Conservation (phyloP, 2,329 filamentous ascomycete species). For the Lachnellula subtilissima region DNA sequence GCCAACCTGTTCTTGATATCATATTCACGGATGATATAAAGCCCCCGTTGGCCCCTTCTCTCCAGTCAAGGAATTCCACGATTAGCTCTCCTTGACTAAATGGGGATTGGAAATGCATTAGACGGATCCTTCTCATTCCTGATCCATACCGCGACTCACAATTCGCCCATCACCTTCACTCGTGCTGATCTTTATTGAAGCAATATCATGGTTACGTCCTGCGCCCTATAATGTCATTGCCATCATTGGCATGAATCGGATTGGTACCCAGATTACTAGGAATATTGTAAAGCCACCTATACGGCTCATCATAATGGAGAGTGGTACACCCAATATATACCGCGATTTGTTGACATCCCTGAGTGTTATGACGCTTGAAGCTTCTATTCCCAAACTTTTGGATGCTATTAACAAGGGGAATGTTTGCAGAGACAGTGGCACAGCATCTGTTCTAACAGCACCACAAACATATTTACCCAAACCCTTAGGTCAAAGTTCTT, state of each 20-base stretch:
- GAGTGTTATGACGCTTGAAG: no score
- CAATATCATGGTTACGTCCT: conserved; percentile 32
- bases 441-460: no score
- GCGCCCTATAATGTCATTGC: conserved; percentile 17
- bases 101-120: no score
- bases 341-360: no score
- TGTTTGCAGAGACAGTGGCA: no score
- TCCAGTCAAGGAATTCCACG: conserved; percentile 24
- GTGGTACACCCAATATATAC: conserved; percentile 1
- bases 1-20: conserved; percentile 19
- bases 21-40: conserved; percentile 16
- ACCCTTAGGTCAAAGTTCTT: no score
- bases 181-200: conserved; percentile 32
- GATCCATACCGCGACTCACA: no score
- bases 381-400: no score
- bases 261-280: conserved; percentile 35
- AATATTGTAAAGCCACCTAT: conserved; percentile 29
- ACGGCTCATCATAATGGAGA: conserved; percentile 6
- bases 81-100: conserved; percentile 17
- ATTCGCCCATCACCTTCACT: conserved; percentile 29
- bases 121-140: no score
- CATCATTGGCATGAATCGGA: conserved; percentile 33
- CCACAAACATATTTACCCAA: no score
- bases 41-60: conserved; percentile 24
- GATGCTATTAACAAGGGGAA: no score